Conservation (phyloP, 345 rosid genomes). For the Diplotaxis tenuifolia region DNA sequence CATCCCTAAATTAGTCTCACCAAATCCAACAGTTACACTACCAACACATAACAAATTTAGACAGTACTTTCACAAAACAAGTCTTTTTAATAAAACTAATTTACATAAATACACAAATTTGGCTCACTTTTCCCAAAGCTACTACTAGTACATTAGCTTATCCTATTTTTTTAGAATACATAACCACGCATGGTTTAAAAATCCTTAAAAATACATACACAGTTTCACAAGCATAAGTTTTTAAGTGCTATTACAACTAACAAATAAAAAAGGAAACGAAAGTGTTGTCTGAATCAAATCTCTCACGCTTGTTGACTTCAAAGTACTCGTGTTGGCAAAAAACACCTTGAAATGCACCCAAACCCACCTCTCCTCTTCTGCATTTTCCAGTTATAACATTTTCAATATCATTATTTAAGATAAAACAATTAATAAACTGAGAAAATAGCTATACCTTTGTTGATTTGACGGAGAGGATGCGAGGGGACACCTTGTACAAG, state of each 20-base stretch:
- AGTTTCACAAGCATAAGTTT: conserved; percentile 1
- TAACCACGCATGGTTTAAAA: not conserved
- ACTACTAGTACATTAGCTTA: not conserved
- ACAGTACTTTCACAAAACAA: not conserved
- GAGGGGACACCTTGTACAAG: conserved; percentile 80
- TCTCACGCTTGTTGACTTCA: conserved; percentile 38
- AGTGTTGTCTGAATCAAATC: conserved; percentile 23
- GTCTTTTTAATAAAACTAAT: not conserved
- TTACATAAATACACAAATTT: conserved; percentile 3
- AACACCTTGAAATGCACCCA: conserved; percentile 78
- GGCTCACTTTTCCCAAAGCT: conserved; percentile 14
- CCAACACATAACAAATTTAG: not conserved
- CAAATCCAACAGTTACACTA: conserved; percentile 2
- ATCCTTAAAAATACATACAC: conserved; percentile 24
- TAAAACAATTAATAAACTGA: not conserved
- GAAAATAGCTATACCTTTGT: conserved; percentile 41
- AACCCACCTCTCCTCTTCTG: conserved; percentile 63
- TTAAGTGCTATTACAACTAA: not conserved
- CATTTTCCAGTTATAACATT: conserved; percentile 22
- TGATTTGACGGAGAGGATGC: conserved; percentile 56
- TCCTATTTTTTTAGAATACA: not conserved
- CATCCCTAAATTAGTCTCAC: conserved; percentile 4
- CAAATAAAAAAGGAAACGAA: not conserved
- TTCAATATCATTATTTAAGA: too few relatives aligned
- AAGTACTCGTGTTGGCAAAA: conserved; percentile 54